phyloP scores from a whole-genome alignment of 345 rosid species.

The Capsella bursapastoris region DNA sequence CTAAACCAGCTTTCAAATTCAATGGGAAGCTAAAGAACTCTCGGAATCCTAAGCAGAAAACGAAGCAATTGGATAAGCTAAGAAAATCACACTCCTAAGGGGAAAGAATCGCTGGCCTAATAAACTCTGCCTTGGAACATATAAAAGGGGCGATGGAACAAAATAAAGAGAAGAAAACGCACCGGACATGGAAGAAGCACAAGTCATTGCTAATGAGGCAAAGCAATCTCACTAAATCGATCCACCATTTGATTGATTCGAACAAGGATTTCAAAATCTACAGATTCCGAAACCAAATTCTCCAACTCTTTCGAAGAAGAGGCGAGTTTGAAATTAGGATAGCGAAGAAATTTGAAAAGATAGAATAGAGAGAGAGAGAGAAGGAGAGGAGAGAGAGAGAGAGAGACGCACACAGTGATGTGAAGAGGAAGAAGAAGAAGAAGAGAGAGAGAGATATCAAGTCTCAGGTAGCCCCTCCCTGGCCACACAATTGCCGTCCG shows the following conservation, averaged over 20 bases:
- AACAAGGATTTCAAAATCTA: slow-evolving; percentile 24
- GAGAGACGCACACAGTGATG: slow-evolving; percentile 31
- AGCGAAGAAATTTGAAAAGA: slow-evolving; percentile 55
- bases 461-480: slow-evolving; percentile 38
- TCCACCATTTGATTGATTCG: slow-evolving; percentile 44
- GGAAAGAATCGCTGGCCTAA: no score
- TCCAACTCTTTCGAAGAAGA: slow-evolving; percentile 1
- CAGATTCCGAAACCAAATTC: slow-evolving; percentile 41
- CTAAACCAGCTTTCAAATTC: slow-evolving; percentile 12
- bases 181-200: slow-evolving; percentile 86
- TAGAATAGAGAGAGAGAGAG: slow-evolving; percentile 61
- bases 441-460: slow-evolving; percentile 43
- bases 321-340: slow-evolving; percentile 25
- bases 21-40: not conserved
- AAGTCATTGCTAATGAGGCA: slow-evolving; percentile 70
- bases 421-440: slow-evolving; percentile 37
- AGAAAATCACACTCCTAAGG: not conserved
- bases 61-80: not conserved
- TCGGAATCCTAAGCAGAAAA: not conserved
- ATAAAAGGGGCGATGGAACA: not conserved
- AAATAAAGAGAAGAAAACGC: slow-evolving; percentile 7
- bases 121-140: slow-evolving; percentile 20
- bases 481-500: slow-evolving; percentile 48
- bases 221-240: slow-evolving; percentile 59
- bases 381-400: slow-evolving; percentile 38